These are phyloP conservation scores for Gyrodon lividus DNA, from an alignment of 768 basidiomycete species.

Conservation along the genomic window DNA sequence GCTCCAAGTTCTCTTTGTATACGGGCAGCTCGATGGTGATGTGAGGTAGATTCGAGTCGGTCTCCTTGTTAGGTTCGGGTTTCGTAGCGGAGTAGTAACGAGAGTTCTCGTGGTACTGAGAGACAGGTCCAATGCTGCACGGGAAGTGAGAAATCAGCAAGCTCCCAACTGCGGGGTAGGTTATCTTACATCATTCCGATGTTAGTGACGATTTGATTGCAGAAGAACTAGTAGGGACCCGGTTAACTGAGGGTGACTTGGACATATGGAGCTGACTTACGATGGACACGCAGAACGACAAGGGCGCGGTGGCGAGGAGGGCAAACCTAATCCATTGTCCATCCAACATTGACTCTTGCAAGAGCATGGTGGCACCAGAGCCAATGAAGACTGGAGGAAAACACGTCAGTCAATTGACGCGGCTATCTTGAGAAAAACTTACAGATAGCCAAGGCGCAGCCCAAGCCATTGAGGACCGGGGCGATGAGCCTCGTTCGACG, in stretches of 20 bases:
- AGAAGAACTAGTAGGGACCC: conserved; percentile 57
- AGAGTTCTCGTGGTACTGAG: conserved; percentile 84
- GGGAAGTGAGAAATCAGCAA: conserved; percentile 1
- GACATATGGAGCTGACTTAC: conserved; percentile 39
- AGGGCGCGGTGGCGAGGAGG: conserved; percentile 62
- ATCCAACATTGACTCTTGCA: conserved; percentile 72
- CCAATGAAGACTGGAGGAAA: conserved; percentile 60
- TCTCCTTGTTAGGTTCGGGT: conserved; percentile 58
- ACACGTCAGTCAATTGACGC: conserved; percentile 4
- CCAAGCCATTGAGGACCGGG: conserved; percentile 72
- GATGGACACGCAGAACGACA: conserved; percentile 74
- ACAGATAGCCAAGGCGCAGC: conserved; percentile 67
- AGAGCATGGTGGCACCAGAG: conserved; percentile 53
- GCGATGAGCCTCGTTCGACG: conserved; percentile 64
- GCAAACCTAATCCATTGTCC: conserved; percentile 60
- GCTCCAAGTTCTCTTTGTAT: conserved; percentile 81
- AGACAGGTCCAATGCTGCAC: conserved; percentile 72
- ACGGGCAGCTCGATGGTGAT: conserved; percentile 83
- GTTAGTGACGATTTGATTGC: conserved; percentile 64
- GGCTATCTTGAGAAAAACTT: conserved; percentile 18
- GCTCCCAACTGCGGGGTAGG: background rate
- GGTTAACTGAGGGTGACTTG: background rate
- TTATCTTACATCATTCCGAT: conserved; percentile 59
- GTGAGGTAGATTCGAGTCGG: conserved; percentile 68
- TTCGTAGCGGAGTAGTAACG: conserved; percentile 74